These are phyloP conservation scores for Leishmania amazonensis DNA, from an alignment of 208 protist genomes.

Conservation along the genomic window DNA sequence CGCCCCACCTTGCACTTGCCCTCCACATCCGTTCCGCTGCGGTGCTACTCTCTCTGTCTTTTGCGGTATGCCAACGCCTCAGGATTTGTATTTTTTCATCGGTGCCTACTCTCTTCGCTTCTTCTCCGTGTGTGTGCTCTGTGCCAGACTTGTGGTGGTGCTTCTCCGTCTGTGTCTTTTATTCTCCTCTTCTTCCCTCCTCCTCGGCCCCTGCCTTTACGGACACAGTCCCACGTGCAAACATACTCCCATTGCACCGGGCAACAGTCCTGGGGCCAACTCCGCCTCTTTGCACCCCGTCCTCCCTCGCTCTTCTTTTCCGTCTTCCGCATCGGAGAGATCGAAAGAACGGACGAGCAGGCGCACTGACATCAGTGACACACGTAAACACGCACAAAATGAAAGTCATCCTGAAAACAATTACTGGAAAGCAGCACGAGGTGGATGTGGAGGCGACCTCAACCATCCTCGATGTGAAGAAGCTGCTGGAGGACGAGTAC, in stretches of 20 bases:
- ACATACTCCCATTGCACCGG: neutral
- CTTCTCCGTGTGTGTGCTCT: neutral
- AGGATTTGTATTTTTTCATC: neutral
- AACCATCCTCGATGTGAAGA: constrained; percentile 64
- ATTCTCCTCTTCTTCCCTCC: neutral
- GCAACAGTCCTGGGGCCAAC: neutral
- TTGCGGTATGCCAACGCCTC: neutral
- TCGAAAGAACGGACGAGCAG: neutral
- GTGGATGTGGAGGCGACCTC: constrained; percentile 53
- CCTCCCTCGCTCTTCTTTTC: neutral
- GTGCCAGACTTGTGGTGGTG: neutral
- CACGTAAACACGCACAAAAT: constrained; percentile 24
- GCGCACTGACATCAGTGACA: too few relatives aligned
- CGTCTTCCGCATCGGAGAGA: neutral
- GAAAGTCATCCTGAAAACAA: constrained; percentile 78
- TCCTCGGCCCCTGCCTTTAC: neutral
- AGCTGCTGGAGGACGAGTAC: constrained; percentile 74
- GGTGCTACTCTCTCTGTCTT: neutral
- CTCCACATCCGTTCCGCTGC: constrained; percentile 6
- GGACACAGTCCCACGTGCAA: neutral
- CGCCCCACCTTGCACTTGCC: neutral
- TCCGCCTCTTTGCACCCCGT: neutral
- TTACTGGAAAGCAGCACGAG: constrained; percentile 60
- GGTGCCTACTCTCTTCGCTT: neutral
- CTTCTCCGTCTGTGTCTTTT: neutral